phyloP scores from a whole-genome alignment of 768 basidiomycete genomes.

The Hygrocybe coccinea region DNA sequence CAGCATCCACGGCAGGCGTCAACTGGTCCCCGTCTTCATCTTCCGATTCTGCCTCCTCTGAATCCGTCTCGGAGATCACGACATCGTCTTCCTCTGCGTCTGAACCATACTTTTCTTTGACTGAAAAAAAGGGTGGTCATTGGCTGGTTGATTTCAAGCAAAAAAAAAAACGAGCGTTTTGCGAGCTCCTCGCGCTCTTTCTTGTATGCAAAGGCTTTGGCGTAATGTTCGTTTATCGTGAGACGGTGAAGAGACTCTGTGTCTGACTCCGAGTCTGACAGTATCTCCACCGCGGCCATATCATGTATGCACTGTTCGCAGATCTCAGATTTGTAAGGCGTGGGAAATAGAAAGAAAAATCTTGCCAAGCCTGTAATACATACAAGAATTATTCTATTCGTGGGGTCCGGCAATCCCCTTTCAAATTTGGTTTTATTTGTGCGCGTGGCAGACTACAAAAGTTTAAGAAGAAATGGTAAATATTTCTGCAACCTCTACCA shows the following conservation, averaged over 20 bases:
- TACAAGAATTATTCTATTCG: too few species aligned
- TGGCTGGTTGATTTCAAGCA: background rate
- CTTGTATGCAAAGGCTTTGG: slow-evolving; percentile 75
- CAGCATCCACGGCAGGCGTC: slow-evolving; percentile 88
- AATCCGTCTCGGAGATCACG: slow-evolving; percentile 50
- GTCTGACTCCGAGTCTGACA: slow-evolving; percentile 48
- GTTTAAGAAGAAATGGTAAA: too few species aligned
- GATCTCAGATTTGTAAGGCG: too few species aligned
- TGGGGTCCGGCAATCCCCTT: too few species aligned
- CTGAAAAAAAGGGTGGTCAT: slow-evolving; percentile 34
- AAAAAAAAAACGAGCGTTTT: slow-evolving; percentile 49
- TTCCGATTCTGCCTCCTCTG: slow-evolving; percentile 76
- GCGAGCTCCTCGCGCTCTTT: slow-evolving; percentile 84
- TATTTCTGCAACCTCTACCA: too few species aligned
- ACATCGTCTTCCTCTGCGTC: slow-evolving; percentile 52
- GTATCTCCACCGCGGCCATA: too few species aligned
- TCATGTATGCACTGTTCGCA: too few species aligned
- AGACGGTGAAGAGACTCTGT: slow-evolving; percentile 42
- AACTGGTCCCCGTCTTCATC: slow-evolving; percentile 95
- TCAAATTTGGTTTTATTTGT: too few species aligned
- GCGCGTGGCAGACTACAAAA: too few species aligned
- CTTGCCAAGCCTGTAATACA: too few species aligned
- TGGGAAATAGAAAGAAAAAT: too few species aligned
- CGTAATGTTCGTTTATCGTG: slow-evolving; percentile 71
- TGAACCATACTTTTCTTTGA: slow-evolving; percentile 85